Conservation (phyloP, 768 basidiomycete species). For the Crassisporium funariophilum region DNA sequence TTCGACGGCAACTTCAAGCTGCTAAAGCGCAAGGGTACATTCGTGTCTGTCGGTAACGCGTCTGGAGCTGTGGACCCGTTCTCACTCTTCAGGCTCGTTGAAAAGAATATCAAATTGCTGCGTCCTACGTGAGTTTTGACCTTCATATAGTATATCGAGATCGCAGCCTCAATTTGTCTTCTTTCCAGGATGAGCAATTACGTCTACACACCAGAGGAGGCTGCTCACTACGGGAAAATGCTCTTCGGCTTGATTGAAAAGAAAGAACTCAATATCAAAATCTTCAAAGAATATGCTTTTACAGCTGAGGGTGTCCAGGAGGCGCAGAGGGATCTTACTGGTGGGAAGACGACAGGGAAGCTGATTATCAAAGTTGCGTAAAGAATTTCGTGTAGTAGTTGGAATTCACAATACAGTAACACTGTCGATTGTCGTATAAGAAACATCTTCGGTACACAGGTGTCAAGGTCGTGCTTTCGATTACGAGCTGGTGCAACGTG, state of each 20-base stretch:
- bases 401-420: too few species aligned
- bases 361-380: slow-evolving; percentile 69
- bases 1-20: slow-evolving; percentile 82
- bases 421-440: too few species aligned
- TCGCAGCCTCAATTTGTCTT: not conserved
- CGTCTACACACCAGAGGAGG: slow-evolving; percentile 72
- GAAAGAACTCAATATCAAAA: slow-evolving; percentile 63
- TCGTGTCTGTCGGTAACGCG: slow-evolving; percentile 91
- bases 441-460: too few species aligned
- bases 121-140: slow-evolving; percentile 66
- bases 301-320: slow-evolving; percentile 75
- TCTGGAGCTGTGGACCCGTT: slow-evolving; percentile 84
- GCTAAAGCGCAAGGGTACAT: slow-evolving; percentile 83
- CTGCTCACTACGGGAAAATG: slow-evolving; percentile 60
- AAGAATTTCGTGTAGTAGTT: too few species aligned
- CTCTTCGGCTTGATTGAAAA: slow-evolving; percentile 62
- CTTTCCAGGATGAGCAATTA: slow-evolving; percentile 69
- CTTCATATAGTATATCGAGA: not conserved
- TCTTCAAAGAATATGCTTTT: slow-evolving; percentile 83
- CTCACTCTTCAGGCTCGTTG: slow-evolving; percentile 66
- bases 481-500: too few species aligned
- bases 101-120: slow-evolving; percentile 80
- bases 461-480: too few species aligned
- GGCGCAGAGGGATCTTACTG: slow-evolving; percentile 79
- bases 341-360: slow-evolving; percentile 85